Evolutionary conservation across 1,284 basidiomycete species (phyloP).

Genomic region (Fomitopsis schrenkii): DNA sequence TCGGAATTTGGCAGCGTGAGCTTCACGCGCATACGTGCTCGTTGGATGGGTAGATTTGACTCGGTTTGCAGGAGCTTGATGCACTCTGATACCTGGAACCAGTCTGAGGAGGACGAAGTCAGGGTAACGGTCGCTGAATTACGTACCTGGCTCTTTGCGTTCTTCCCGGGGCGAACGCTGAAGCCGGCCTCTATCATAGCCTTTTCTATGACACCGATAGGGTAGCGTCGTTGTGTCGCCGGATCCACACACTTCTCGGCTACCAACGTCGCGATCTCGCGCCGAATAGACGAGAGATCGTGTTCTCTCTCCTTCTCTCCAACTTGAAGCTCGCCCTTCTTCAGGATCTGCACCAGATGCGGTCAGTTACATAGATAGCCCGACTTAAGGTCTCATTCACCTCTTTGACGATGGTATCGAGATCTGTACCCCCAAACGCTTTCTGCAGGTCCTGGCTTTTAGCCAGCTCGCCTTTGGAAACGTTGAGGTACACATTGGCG

Average conservation of each 20-base stretch:
- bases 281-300: constrained; percentile 79
- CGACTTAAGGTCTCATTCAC: constrained; percentile 34
- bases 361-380: background rate
- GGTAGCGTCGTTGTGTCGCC: constrained; percentile 82
- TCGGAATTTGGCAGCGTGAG: constrained; percentile 78
- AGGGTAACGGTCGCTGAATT: background rate
- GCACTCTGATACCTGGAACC: constrained; percentile 79
- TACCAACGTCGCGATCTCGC: constrained; percentile 93
- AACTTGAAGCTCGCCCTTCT: constrained; percentile 96
- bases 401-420: constrained; percentile 79
- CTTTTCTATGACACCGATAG: constrained; percentile 96
- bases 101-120: too few species aligned
- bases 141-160: constrained; percentile 84
- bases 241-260: constrained; percentile 97
- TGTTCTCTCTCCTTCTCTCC: constrained; percentile 96
- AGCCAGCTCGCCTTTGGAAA: constrained; percentile 94
- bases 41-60: constrained; percentile 85
- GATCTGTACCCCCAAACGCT: constrained; percentile 79
- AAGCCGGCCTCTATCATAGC: constrained; percentile 95
- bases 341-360: constrained; percentile 64
- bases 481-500: constrained; percentile 93
- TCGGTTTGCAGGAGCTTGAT: constrained; percentile 82
- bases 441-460: constrained; percentile 89
- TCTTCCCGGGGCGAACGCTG: constrained; percentile 86
- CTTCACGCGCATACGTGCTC: constrained; percentile 89